phyloP scores from a whole-genome alignment of 2,329 filamentous ascomycete genomes.

The Orbilia oligospora region DNA sequence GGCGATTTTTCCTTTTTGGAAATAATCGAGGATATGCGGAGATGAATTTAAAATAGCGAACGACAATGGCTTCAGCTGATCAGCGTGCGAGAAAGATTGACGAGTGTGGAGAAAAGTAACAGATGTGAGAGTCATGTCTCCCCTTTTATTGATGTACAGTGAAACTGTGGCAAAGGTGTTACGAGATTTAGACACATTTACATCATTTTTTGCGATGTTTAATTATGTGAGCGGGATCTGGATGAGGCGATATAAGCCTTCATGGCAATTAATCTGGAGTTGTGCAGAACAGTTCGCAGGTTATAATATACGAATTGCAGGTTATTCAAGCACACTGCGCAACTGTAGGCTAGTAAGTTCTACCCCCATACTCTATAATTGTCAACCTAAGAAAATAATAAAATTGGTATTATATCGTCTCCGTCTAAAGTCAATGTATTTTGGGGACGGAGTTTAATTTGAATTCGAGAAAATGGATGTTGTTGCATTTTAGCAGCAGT shows the following conservation, averaged over 20 bases:
- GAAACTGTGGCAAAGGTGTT: constrained; percentile 26
- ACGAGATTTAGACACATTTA: constrained; percentile 14
- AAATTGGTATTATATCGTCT: too few species aligned
- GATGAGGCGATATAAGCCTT: constrained; percentile 17
- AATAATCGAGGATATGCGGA: background rate
- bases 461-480: too few species aligned
- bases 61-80: background rate
- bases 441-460: too few species aligned
- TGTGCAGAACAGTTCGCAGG: background rate
- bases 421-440: too few species aligned
- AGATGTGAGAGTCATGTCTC: background rate
- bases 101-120: background rate
- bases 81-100: constrained; percentile 16
- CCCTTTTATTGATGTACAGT: constrained; percentile 7
- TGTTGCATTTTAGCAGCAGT: constrained; percentile 29
- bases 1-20: background rate
- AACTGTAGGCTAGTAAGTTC: too few species aligned
- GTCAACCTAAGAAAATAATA: too few species aligned
- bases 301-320: too few species aligned
- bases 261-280: background rate
- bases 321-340: too few species aligned
- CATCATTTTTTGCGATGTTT: constrained; percentile 22
- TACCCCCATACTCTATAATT: too few species aligned
- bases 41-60: background rate
- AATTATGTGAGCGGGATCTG: background rate